Percentiles rank a stretch among this genome's conserved stretches.
Conservation (phyloP, 768 basidiomycete genomes). For the Suillus americanus region DNA sequence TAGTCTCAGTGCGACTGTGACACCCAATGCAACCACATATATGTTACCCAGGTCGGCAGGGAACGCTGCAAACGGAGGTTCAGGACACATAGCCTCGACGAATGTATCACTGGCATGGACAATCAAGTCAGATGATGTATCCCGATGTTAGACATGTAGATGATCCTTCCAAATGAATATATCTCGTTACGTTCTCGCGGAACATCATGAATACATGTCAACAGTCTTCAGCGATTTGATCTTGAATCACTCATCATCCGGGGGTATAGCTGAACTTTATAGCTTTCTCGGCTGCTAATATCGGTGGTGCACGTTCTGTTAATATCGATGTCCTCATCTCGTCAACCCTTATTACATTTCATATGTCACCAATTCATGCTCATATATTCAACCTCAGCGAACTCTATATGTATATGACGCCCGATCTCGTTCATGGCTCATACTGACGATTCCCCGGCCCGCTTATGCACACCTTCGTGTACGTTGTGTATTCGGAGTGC, state of each 20-base stretch:
- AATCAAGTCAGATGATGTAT: not conserved
- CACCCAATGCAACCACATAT: not conserved
- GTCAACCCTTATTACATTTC: not conserved
- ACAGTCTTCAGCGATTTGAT: not conserved
- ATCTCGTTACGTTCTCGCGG: not conserved
- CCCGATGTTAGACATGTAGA: not conserved
- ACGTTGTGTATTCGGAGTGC: not conserved
- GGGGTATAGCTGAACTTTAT: not conserved
- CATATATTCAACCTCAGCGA: not conserved
- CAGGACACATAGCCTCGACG: not conserved
- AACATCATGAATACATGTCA: not conserved
- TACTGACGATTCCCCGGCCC: not conserved
- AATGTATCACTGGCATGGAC: not conserved
- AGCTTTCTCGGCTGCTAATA: not conserved
- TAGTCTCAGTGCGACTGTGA: not conserved
- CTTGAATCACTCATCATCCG: not conserved
- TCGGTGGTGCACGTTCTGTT: not conserved
- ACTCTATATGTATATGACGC: not conserved
- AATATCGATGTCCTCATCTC: not conserved
- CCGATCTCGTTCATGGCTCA: not conserved
- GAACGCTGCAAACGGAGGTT: not conserved
- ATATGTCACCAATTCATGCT: not conserved
- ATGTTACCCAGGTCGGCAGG: not conserved
- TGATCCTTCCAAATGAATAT: too few species aligned
- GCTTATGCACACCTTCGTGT: not conserved